These are phyloP conservation scores for Neospermospora avenae DNA, from an alignment of 2,329 filamentous ascomycete species.

Conservation along the genomic window DNA sequence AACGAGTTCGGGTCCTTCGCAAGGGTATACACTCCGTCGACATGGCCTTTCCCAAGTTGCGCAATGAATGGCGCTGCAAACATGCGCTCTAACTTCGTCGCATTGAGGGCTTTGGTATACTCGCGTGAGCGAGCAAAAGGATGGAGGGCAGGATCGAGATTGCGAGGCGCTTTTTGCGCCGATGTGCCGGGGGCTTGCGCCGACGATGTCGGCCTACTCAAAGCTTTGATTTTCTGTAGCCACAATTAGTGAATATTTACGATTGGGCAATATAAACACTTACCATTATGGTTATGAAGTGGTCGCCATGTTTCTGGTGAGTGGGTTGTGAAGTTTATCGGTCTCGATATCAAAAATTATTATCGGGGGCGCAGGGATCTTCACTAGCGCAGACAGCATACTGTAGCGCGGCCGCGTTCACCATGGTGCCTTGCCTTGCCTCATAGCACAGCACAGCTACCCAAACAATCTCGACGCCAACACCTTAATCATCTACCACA, in stretches of 20 bases:
- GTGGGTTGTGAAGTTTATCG: conserved; percentile 1
- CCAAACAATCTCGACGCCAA: conserved; percentile 21
- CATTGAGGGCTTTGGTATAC: conserved; percentile 75
- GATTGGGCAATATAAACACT: not conserved
- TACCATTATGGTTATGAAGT: conserved; percentile 32
- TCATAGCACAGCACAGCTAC: conserved; percentile 15
- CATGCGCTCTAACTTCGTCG: conserved; percentile 91
- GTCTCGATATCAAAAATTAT: conserved; percentile 24
- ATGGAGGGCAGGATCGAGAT: conserved; percentile 70
- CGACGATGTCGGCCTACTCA: conserved; percentile 61
- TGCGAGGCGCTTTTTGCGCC: conserved; percentile 62
- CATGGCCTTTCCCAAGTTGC: conserved; percentile 85
- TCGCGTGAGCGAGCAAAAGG: conserved; percentile 86
- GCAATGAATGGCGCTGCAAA: conserved; percentile 81
- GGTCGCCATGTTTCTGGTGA: conserved; percentile 17
- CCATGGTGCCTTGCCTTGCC: conserved; percentile 19
- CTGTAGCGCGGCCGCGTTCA: not conserved
- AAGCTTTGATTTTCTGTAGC: conserved; percentile 58
- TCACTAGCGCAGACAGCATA: not conserved
- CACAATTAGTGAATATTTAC: not conserved
- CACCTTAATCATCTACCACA: conserved; percentile 21
- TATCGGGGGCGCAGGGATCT: conserved; percentile 23
- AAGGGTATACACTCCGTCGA: conserved; percentile 61
- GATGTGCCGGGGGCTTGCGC: conserved; percentile 65
- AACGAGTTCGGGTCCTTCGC: conserved; percentile 75